Conservation (phyloP, 129 eudicot genomes). For the Flaveria ramosissima region DNA sequence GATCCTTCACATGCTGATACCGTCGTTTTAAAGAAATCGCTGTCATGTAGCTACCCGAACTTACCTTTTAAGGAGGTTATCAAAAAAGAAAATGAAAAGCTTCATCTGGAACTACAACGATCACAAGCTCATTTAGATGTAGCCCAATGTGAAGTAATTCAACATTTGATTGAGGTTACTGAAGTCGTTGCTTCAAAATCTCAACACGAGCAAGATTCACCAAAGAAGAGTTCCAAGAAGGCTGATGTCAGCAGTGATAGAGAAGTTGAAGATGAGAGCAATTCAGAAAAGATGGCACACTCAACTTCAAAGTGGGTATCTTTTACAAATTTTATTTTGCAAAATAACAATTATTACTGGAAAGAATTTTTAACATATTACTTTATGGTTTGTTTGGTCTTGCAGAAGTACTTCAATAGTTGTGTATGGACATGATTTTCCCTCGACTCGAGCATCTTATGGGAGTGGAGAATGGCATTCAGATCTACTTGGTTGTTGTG, state of each 20-base stretch:
- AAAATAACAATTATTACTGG: not conserved
- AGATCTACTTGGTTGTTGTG: conserved; percentile 95
- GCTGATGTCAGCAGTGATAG: conserved; percentile 43
- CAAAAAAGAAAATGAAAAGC: conserved; percentile 81
- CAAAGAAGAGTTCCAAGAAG: conserved; percentile 47
- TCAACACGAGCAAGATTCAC: conserved; percentile 53
- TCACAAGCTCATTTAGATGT: conserved; percentile 88
- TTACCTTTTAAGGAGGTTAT: conserved; percentile 71
- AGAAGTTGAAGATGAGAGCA: conserved; percentile 43
- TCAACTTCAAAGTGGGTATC: conserved; percentile 64
- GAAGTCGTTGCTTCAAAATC: conserved; percentile 69
- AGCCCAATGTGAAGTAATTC: conserved; percentile 87
- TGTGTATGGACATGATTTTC: conserved; percentile 62
- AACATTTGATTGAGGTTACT: conserved; percentile 81
- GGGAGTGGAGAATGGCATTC: conserved; percentile 80
- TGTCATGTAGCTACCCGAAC: conserved; percentile 94
- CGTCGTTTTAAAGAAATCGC: conserved; percentile 69
- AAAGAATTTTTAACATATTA: not conserved
- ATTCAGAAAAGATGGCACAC: conserved; percentile 39
- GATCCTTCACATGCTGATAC: conserved; percentile 67
- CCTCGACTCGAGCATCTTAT: conserved; percentile 51
- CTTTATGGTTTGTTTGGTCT: conserved; percentile 15
- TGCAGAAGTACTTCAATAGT: conserved; percentile 67
- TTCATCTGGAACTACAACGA: conserved; percentile 78
- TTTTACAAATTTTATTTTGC: not conserved